These are phyloP conservation scores for Rhizopogon rudus DNA, from an alignment of 768 basidiomycete genomes.

Conservation along the genomic window DNA sequence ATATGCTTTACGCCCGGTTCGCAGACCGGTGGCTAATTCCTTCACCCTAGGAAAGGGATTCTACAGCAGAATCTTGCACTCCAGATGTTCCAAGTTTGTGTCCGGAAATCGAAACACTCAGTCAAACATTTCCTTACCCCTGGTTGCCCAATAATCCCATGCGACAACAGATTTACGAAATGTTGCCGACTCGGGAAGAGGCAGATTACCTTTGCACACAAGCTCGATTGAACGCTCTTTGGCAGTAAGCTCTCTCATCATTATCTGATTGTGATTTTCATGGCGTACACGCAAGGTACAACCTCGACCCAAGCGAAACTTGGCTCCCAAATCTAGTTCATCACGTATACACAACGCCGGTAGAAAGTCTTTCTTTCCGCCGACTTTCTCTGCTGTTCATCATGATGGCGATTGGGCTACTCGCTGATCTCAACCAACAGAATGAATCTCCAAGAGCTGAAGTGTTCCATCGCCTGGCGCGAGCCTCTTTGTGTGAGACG, in stretches of 20 bases:
- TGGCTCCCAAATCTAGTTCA: conserved; percentile 65
- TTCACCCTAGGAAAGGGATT: conserved; percentile 18
- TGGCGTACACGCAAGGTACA: conserved; percentile 40
- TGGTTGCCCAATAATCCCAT: conserved; percentile 61
- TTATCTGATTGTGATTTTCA: background rate
- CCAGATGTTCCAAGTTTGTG: conserved; percentile 17
- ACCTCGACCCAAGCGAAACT: conserved; percentile 65
- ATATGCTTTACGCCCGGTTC: background rate
- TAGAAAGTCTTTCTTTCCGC: conserved; percentile 59
- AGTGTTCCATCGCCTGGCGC: conserved; percentile 60
- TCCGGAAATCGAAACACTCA: conserved; percentile 41
- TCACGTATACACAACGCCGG: conserved; percentile 59
- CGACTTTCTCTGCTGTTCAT: conserved; percentile 64
- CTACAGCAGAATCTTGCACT: conserved; percentile 18
- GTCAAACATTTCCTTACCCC: conserved; percentile 65
- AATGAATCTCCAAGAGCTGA: conserved; percentile 55
- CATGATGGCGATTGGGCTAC: conserved; percentile 67
- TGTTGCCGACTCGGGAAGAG: conserved; percentile 55
- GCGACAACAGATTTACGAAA: conserved; percentile 57
- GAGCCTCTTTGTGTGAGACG: conserved; percentile 66
- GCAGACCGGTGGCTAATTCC: background rate
- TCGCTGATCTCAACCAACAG: conserved; percentile 57
- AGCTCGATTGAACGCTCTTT: conserved; percentile 62
- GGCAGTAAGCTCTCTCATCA: conserved; percentile 51
- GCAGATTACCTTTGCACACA: conserved; percentile 58